Base-by-base conservation (phyloP, 1,284 basidiomycete species). In the Cryptococcus hybrid region DNA sequence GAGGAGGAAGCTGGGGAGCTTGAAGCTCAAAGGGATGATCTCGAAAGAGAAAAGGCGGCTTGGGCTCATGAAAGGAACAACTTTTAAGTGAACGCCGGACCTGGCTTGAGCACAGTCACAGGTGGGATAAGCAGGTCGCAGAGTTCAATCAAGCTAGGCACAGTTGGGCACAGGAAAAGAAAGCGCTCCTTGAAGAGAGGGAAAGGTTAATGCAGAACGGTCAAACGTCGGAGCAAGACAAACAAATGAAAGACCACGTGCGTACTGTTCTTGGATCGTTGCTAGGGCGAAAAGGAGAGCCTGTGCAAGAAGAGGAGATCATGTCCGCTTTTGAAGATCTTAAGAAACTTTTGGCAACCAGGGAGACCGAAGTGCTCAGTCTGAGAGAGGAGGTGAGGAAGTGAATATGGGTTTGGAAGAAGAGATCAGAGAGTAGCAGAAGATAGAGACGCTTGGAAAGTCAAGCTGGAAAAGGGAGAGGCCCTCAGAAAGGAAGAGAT, bases 381-480 rank as follows among this genome's bases (percentile, higher is more conserved):
- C 60, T 67, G 51, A 49, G 70, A 50, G 61, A 71, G 65, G 67
- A 74, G 55, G 68, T 79, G 60, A 58, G 65, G 76, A 82, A 59
- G 75, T 87, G 56, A 82, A 78, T 54, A 71, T 76, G 60, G 80
- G 82, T 46, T 80, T 83, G 70, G 83, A 85, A 52, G 78, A 79
- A 37, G 84, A 86, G 68, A 78, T 85, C 40, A 78, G 75, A 74
- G 80, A 35, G 85, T 86, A 81, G 81, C 83, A 38, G 79, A 80
- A 53, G 84, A 86, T 67, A 80, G 81, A 60, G 77, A 79, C 47
- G 68, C 74, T 36, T 77, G 84, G 66, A 84, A 85, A 69, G 79
- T 82, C 46, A 82, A 83, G 62, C 80, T 80, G 55, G 77, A 84
- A 65, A 80, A 82, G 46, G 83, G 84, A 61, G 76, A 84, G 67